phyloP scores from a whole-genome alignment of 2,329 filamentous ascomycete genomes.

The Ascochyta viciae-villosae region DNA sequence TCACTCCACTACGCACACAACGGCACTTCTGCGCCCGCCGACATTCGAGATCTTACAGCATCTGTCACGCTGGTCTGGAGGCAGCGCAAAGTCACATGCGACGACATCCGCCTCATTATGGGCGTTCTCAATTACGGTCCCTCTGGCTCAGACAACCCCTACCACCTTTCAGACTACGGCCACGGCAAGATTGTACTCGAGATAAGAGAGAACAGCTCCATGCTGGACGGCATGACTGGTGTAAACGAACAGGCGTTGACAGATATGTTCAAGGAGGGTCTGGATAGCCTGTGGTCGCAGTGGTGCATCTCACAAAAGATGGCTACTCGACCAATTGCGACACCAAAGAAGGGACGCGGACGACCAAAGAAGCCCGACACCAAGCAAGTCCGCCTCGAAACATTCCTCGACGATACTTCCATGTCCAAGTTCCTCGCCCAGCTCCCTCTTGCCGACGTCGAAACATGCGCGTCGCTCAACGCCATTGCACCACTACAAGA shows the following conservation, averaged over 20 bases:
- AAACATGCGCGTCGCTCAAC: slow-evolving; percentile 58
- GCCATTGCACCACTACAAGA: slow-evolving; percentile 65
- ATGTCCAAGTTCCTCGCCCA: slow-evolving; percentile 60
- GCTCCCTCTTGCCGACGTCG: slow-evolving; percentile 64
- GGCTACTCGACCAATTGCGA: slow-evolving; percentile 36
- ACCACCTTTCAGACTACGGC: slow-evolving; percentile 53
- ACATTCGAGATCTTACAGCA: slow-evolving; percentile 50
- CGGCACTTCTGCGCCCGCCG: slow-evolving; percentile 53
- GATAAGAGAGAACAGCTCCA: slow-evolving; percentile 40
- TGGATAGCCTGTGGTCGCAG: slow-evolving; percentile 56
- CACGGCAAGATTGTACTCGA: slow-evolving; percentile 53
- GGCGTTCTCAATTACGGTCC: slow-evolving; percentile 48
- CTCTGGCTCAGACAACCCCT: slow-evolving; percentile 40
- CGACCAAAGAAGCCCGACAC: slow-evolving; percentile 39
- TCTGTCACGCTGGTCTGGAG: slow-evolving; percentile 55
- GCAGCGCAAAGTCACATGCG: slow-evolving; percentile 54
- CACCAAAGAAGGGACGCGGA: slow-evolving; percentile 46
- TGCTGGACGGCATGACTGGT: slow-evolving; percentile 35
- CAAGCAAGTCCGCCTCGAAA: slow-evolving; percentile 59
- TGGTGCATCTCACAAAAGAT: slow-evolving; percentile 44
- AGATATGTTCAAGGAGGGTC: slow-evolving; percentile 56
- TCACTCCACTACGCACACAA: slow-evolving; percentile 60
- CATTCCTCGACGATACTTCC: slow-evolving; percentile 42
- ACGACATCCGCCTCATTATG: slow-evolving; percentile 56
- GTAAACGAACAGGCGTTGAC: slow-evolving; percentile 59